phyloP scores from a whole-genome alignment of 331 rosid genomes.

The Ulmus americana region DNA sequence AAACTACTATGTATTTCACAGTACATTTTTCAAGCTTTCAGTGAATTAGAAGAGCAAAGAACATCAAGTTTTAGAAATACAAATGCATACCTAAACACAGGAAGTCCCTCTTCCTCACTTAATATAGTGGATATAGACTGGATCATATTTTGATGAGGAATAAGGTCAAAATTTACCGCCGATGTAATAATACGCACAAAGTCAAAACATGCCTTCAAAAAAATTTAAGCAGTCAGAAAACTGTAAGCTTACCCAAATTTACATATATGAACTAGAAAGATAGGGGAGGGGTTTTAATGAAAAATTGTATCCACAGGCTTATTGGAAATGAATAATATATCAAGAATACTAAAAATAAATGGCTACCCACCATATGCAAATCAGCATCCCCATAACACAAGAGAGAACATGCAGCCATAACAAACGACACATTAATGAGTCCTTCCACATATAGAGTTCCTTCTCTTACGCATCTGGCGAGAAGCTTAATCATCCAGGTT shows the following conservation, averaged over 20 bases:
- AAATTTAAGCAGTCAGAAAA: slow-evolving; percentile 33
- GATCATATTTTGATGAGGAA: slow-evolving; percentile 69
- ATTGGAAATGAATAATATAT: slow-evolving; percentile 4
- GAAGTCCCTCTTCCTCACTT: slow-evolving; percentile 71
- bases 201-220: slow-evolving; percentile 85
- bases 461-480: slow-evolving; percentile 67
- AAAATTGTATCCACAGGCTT: slow-evolving; percentile 18
- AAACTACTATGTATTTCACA: slow-evolving; percentile 4
- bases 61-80: slow-evolving; percentile 11
- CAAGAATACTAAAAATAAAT: slow-evolving; percentile 12
- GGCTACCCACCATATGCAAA: slow-evolving; percentile 66
- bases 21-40: slow-evolving; percentile 2
- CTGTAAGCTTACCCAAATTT: slow-evolving; percentile 1
- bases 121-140: slow-evolving; percentile 58
- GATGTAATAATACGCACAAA: slow-evolving; percentile 54
- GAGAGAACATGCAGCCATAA: slow-evolving; percentile 64
- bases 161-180: slow-evolving; percentile 45
- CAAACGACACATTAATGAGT: slow-evolving; percentile 52
- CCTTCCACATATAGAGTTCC: slow-evolving; percentile 87
- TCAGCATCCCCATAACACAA: slow-evolving; percentile 78
- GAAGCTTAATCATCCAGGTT: slow-evolving; percentile 75
- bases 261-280: slow-evolving; percentile 11
- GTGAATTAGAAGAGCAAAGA: slow-evolving; percentile 2
- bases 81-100: slow-evolving; percentile 64
- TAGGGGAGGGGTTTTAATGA: slow-evolving; percentile 4